Evolutionary conservation across 2,329 filamentous ascomycete genomes (phyloP).

Genomic region (Botrytis squamosa): DNA sequence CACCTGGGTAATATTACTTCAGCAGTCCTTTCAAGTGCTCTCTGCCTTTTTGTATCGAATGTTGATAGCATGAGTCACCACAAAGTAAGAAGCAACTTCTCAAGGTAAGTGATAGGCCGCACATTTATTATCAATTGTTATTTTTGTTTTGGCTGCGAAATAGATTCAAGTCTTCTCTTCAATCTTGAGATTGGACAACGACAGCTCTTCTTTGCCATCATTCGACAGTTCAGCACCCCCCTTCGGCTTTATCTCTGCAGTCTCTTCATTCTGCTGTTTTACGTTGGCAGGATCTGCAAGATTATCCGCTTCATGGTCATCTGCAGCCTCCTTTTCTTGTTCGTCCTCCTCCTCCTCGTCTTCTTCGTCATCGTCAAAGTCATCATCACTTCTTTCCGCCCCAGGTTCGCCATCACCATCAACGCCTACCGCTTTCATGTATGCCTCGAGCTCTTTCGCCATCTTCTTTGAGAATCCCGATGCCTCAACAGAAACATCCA

Average conservation of each 20-base stretch:
- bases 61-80: neutral
- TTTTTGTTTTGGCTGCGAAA: neutral
- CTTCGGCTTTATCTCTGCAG: neutral
- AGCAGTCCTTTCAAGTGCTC: neutral
- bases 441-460: conserved; percentile 87
- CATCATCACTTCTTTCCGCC: conserved; percentile 38
- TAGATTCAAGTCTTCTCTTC: conserved; percentile 35
- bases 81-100: neutral
- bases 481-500: conserved; percentile 87
- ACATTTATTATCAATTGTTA: neutral
- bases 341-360: conserved; percentile 39
- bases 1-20: neutral
- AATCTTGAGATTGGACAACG: conserved; percentile 32
- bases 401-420: conserved; percentile 45
- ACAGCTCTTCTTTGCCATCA: conserved; percentile 23
- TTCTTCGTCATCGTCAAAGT: conserved; percentile 42
- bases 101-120: neutral
- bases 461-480: conserved; percentile 97
- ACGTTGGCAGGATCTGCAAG: neutral
- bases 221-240: neutral
- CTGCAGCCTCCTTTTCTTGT: conserved; percentile 31
- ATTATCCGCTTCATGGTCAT: neutral
- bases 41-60: neutral
- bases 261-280: neutral
- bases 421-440: conserved; percentile 72